A percentile compares a stretch with the other conserved stretches of the same genome.
Conservation (phyloP, 805 yeast genomes). For the Hermanozyma aechmeae region DNA sequence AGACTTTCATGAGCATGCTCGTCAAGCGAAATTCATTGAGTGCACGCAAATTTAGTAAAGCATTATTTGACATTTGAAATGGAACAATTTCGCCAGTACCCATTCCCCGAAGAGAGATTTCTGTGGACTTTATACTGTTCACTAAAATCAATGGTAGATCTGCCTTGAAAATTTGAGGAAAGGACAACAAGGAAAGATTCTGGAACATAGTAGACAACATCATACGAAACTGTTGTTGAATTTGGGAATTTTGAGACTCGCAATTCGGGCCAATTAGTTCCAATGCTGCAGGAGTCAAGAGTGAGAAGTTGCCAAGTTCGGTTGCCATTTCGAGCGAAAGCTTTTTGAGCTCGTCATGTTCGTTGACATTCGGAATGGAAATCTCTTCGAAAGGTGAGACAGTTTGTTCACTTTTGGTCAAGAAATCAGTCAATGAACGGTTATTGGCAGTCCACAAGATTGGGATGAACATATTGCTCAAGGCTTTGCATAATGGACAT, state of each 20-base stretch:
- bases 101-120: conserved; percentile 53
- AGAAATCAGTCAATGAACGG: conserved; percentile 15
- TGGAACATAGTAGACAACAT: conserved; percentile 27
- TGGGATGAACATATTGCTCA: conserved; percentile 80
- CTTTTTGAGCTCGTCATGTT: too few species aligned
- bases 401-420: too few species aligned
- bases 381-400: too few species aligned
- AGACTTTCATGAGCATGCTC: conserved; percentile 22
- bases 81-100: conserved; percentile 36
- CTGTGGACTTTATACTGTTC: conserved; percentile 55
- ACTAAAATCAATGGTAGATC: conserved; percentile 33
- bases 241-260: conserved; percentile 3
- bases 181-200: conserved; percentile 23
- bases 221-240: conserved; percentile 17
- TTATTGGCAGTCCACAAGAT: conserved; percentile 49
- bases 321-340: too few species aligned
- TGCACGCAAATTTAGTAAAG: conserved; percentile 49
- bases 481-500: conserved; percentile 86
- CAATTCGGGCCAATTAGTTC: conserved; percentile 19
- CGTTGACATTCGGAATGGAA: too few species aligned
- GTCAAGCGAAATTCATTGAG: conserved; percentile 29
- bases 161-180: conserved; percentile 27
- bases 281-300: conserved; percentile 16
- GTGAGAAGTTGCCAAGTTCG: conserved; percentile 17
- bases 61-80: conserved; percentile 53